Evolutionary conservation across 108 stramenopile genomes (phyloP).

Genomic region (Pseudonitzschia multiseries): DNA sequence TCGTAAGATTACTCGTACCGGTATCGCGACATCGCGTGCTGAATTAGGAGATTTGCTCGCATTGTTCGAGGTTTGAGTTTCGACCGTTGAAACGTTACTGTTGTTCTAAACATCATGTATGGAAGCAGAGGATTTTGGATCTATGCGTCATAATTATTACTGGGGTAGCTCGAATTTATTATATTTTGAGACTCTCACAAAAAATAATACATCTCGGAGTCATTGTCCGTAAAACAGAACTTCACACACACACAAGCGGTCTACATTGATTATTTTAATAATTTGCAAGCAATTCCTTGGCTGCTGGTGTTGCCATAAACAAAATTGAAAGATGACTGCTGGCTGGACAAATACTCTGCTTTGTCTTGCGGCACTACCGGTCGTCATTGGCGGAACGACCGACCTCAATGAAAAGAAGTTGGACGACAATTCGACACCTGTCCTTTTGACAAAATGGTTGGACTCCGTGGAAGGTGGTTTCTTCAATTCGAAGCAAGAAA

Average conservation of each 20-base stretch:
- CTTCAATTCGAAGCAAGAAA: constrained; percentile 36
- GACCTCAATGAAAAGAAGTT: not conserved
- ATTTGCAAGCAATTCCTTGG: not conserved
- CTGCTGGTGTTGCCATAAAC: not conserved
- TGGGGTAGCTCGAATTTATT: too few relatives aligned
- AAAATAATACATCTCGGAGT: not conserved
- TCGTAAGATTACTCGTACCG: too few relatives aligned
- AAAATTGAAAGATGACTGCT: not conserved
- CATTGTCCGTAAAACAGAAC: not conserved
- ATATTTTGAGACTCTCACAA: too few relatives aligned
- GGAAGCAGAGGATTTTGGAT: too few relatives aligned
- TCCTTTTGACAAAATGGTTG: constrained; percentile 29
- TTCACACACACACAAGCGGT: not conserved
- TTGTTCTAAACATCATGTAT: too few relatives aligned
- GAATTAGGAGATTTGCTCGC: too few relatives aligned
- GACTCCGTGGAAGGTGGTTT: constrained; percentile 26
- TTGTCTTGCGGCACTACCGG: constrained; percentile 1
- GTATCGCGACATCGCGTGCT: too few relatives aligned
- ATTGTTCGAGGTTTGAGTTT: too few relatives aligned
- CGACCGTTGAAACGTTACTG: too few relatives aligned
- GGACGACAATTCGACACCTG: not conserved
- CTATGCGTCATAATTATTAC: too few relatives aligned
- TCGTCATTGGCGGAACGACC: not conserved
- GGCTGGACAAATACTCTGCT: constrained; percentile 6
- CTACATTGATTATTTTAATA: not conserved